Evolutionary conservation across 2,329 filamentous ascomycete genomes (phyloP), one percentile per base, ranked within the genome.

Genomic region (Alternaria viburni): DNA sequence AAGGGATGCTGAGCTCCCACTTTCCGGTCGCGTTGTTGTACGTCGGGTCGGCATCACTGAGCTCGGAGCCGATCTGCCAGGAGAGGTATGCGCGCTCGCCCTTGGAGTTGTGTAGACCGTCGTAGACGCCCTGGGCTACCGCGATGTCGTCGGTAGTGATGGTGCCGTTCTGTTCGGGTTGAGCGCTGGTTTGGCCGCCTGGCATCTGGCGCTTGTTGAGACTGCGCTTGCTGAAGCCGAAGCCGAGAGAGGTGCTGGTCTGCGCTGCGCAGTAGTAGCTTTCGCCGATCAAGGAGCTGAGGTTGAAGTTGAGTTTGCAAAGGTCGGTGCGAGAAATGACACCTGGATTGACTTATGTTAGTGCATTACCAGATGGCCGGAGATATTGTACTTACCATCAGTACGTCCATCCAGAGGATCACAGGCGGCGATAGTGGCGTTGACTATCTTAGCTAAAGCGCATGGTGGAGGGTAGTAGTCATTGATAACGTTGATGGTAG

Each of bases 341-440:
- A 50, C 47, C 47, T 50, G 4, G 9, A 50, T 26, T 17, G 11
- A 21, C n/a, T 10, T 1, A 28, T 50, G n/a, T 50, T 50, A 50
- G 47, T 12, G 25, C n/a, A 28, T 26, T 19, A 11, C 25, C n/a
- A 13, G 17, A 17, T 17, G 13, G 15, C 5, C 2, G 25, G 4
- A 13, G 4, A 21, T 6, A 28, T 21, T 13, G 36, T 41, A 50
- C 47, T 30, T 30, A 12, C 86, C 86, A 59, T 89, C 86, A 1
- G 79, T 81, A 47, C 80, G 80, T 6, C 87, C 86, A 59, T 89
- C 87, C 6, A 89, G 78, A 8, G 81, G 77, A 64, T 89, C 86
- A 54, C 87, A 89, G 36, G 82, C 82, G 1, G 78, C 77, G 50
- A 88, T 87, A 6, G 86, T 88, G 43, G 80, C 78, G 69, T 87